Conservation (phyloP, 2,329 filamentous ascomycete species). For the Cucurbitaria berberidis region DNA sequence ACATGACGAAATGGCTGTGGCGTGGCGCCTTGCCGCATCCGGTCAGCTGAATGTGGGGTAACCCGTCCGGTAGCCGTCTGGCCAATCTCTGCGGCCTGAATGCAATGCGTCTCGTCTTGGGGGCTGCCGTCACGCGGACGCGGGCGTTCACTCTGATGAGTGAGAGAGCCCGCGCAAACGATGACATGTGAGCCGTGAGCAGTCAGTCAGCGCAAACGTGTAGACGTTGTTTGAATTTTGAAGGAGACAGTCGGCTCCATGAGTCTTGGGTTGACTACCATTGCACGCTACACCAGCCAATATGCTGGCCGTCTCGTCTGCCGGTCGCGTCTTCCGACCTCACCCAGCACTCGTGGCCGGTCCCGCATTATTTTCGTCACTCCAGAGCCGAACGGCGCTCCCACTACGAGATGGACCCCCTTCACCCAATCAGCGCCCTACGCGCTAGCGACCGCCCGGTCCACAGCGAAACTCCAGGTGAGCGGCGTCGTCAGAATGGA, state of each 20-base stretch:
- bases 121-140: constrained; percentile 16
- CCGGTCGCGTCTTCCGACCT: constrained; percentile 29
- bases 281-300: constrained; percentile 11
- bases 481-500: constrained; percentile 41
- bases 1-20: constrained; percentile 26
- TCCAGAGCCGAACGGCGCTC: constrained; percentile 29
- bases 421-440: constrained; percentile 32
- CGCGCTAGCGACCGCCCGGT: constrained; percentile 30
- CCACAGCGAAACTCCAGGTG: constrained; percentile 28
- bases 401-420: constrained; percentile 16
- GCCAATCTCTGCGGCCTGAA: constrained; percentile 17
- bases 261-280: constrained; percentile 5
- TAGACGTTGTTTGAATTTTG: too few relatives aligned
- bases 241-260: too few relatives aligned
- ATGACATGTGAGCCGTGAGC: constrained; percentile 21
- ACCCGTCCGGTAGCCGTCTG: constrained; percentile 1
- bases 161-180: constrained; percentile 1
- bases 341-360: constrained; percentile 22
- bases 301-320: constrained; percentile 16
- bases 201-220: too few relatives aligned
- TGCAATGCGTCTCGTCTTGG: constrained; percentile 5
- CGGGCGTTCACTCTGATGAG: too few relatives aligned
- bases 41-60: constrained; percentile 22
- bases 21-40: constrained; percentile 27
- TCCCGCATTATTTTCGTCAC: constrained; percentile 41